Percentiles rank a stretch among this genome's conserved stretches.
Conservation (phyloP, 148 eudicot species). For the Rhododendron molle region DNA sequence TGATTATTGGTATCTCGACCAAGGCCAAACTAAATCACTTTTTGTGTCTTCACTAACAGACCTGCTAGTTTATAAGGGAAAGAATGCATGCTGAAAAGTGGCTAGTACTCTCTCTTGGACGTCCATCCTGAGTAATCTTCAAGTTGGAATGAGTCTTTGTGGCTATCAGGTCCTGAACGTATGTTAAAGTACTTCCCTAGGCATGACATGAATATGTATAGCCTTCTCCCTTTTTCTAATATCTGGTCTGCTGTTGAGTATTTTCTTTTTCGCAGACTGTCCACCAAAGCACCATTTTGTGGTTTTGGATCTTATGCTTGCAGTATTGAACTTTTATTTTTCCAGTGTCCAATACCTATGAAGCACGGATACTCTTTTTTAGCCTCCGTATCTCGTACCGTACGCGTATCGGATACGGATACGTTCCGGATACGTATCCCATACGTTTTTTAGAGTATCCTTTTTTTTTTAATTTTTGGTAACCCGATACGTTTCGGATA, state of each 20-base stretch:
- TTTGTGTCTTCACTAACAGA: background rate
- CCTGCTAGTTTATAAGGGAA: background rate
- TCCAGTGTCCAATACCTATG: background rate
- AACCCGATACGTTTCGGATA: too few species aligned
- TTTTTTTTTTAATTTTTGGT: too few species aligned
- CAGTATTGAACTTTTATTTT: background rate
- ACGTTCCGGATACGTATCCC: too few species aligned
- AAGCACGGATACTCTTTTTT: too few species aligned
- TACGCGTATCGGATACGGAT: too few species aligned
- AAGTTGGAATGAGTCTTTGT: background rate
- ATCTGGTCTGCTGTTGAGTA: background rate
- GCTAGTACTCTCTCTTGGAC: background rate
- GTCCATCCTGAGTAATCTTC: background rate
- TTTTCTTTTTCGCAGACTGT: background rate
- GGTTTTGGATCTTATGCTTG: background rate
- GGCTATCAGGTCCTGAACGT: background rate
- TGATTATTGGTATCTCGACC: background rate
- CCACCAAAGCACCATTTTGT: background rate
- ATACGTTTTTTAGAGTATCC: too few species aligned
- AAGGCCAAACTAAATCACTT: background rate
- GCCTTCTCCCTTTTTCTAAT: background rate
- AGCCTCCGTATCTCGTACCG: too few species aligned
- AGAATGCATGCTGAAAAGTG: background rate
- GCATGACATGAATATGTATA: background rate
- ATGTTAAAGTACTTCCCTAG: background rate